These are phyloP conservation scores for Trichosanthes truncata DNA, from an alignment of 306 rosid genomes.

Conservation along the genomic window DNA sequence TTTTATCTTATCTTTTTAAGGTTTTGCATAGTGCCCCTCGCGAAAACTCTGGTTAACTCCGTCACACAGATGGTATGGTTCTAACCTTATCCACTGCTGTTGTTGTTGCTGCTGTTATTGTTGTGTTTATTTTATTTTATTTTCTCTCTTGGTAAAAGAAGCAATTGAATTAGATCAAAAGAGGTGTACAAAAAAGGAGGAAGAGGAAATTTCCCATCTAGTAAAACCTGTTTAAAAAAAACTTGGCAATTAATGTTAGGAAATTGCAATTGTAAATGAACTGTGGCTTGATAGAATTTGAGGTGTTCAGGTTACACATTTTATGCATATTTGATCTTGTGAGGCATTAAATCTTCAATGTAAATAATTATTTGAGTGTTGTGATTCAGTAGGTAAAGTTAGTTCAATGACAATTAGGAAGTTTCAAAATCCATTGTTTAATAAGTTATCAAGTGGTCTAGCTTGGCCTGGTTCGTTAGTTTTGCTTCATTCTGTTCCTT, in stretches of 20 bases:
- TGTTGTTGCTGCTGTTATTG: neutral
- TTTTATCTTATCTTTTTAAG: constrained; percentile 18
- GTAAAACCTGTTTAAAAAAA: neutral
- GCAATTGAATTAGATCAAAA: neutral
- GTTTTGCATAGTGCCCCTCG: constrained; percentile 78
- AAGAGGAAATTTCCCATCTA: neutral
- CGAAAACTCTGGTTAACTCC: constrained; percentile 38
- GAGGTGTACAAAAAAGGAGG: neutral
- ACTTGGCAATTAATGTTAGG: neutral
- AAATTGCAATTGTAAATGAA: neutral
- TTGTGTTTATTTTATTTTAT: neutral
- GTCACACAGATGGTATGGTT: constrained; percentile 60
- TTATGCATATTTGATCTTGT: neutral
- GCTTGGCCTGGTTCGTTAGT: neutral
- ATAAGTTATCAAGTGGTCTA: neutral
- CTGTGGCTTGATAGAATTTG: neutral
- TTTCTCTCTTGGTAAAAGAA: neutral
- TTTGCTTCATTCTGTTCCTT: neutral
- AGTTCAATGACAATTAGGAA: neutral
- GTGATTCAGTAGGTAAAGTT: neutral
- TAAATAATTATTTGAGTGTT: neutral
- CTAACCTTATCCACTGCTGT: neutral
- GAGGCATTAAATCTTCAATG: neutral
- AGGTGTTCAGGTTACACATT: neutral
- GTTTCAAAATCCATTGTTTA: neutral